Base-by-base conservation (phyloP, 2,329 filamentous ascomycete species). In the Balansia obtecta region DNA sequence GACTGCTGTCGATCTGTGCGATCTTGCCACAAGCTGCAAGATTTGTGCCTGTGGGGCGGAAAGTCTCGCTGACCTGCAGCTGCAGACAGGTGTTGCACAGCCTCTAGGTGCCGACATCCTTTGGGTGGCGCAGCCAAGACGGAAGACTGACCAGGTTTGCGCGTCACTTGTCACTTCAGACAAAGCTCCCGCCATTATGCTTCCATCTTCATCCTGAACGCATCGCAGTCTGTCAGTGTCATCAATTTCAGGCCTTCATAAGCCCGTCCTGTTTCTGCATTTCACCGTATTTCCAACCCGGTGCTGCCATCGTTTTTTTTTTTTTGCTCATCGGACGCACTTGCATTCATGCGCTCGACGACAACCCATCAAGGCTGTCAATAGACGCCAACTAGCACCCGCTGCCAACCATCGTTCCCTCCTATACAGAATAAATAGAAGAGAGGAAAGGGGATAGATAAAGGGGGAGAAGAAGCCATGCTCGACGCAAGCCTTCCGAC, bases 401-500 rank as follows among this genome's bases (percentile, higher is more conserved):
- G 27, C 27, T 8, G 27, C 8, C 27, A 27, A 27, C 27, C 4
- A 27, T 7, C 27, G 27, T 27, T 27, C 27, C 27, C 7, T 27
- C 27, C 27, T 5, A 27, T 8, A 27, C 5, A 27, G 27, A 27
- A 27, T 27, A 27, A 27, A 22, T 22, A 22, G 27, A 27, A 7
- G 7, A 27, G 8, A 8, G 7, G 27, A 27, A 27, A 27, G 5
- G 27, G 27, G 5, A 22, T 22, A 22, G 27, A 27, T 8, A 27
- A 27, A 27, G 8, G 8, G 27, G 27, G 27, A 33, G 20, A 22
- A 16, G n/a, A 46, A 43, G 52, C 53, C 32, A 95, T 95, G 89
- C 78, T 95, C 60, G 89, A 95, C 81, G 88, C 94, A 66, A 95
- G 90, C 67, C 80, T 96, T n/a, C 90, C 90, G 50, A 88, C 76